Conservation (phyloP, 495 filamentous ascomycete species). For the Daldinia decipiens region DNA sequence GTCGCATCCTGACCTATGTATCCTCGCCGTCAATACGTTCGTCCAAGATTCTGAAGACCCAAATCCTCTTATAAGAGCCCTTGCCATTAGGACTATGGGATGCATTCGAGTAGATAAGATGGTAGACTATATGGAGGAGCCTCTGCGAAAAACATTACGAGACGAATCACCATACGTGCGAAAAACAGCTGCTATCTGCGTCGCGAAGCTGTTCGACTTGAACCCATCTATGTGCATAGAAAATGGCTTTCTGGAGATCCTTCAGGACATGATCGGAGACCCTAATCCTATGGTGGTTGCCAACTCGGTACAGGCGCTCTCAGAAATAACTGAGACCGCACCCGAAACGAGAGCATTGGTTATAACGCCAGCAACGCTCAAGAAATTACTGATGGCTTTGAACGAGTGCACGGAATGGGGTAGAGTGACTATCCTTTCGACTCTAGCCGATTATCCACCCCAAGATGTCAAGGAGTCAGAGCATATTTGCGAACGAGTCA, state of each 20-base stretch:
- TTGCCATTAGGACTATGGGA: conserved; percentile 99
- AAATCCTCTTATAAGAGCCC: conserved; percentile 92
- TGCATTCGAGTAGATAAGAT: conserved; percentile 99
- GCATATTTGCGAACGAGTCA: conserved; percentile 96
- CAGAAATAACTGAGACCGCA: conserved; percentile 89
- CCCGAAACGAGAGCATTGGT: conserved; percentile 89
- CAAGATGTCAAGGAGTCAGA: conserved; percentile 93
- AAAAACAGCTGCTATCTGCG: conserved; percentile 97
- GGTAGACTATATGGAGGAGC: conserved; percentile 99
- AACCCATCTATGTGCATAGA: conserved; percentile 92
- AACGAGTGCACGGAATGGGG: conserved; percentile 99
- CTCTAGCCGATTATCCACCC: conserved; percentile 87
- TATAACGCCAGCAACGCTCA: conserved; percentile 81
- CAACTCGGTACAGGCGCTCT: conserved; percentile 91
- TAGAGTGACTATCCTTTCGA: conserved; percentile 91
- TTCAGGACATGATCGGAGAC: conserved; percentile 96
- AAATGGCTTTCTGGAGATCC: conserved; percentile 94
- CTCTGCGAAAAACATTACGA: conserved; percentile 91
- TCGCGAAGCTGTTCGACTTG: conserved; percentile 96
- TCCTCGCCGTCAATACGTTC: conserved; percentile 98
- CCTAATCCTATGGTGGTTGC: conserved; percentile 99
- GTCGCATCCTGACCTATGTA: conserved; percentile 98
- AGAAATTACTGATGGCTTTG: conserved; percentile 95
- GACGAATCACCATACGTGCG: conserved; percentile 99
- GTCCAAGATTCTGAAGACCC: conserved; percentile 99